Evolutionary conservation across 306 rosid species (phyloP).

Genomic region (Lotus japonicus): DNA sequence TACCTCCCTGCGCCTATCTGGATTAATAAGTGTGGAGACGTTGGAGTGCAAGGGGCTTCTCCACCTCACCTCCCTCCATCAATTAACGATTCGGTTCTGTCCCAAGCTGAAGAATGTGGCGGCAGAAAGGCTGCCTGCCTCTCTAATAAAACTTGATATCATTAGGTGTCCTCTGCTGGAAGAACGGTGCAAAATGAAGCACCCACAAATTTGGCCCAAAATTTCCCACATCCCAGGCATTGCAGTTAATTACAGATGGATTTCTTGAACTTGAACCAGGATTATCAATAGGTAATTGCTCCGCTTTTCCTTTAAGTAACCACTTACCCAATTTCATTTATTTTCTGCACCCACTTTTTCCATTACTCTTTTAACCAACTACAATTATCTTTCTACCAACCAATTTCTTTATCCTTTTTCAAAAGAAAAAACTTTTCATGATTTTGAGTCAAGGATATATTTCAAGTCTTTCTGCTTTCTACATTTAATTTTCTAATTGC

Average conservation of each 20-base stretch:
- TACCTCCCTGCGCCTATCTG: neutral
- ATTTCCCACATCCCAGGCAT: neutral
- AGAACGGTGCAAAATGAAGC: neutral
- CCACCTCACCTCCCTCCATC: neutral
- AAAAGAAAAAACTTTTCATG: too few species aligned
- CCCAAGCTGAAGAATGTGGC: neutral
- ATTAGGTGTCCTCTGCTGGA: neutral
- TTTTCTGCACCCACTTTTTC: too few species aligned
- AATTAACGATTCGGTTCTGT: neutral
- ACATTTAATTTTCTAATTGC: too few species aligned
- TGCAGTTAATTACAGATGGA: neutral
- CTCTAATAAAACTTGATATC: neutral
- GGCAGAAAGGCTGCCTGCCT: neutral
- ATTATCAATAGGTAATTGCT: neutral
- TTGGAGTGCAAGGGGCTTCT: neutral
- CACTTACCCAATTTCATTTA: too few species aligned
- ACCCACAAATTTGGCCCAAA: neutral
- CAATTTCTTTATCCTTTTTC: too few species aligned
- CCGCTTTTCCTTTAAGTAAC: neutral
- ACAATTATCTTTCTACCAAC: too few species aligned
- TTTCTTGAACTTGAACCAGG: neutral
- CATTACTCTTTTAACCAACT: too few species aligned
- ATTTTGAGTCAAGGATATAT: too few species aligned
- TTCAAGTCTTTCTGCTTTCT: too few species aligned
- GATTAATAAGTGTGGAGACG: neutral